These are phyloP conservation scores for Pezicula radicicola DNA, from an alignment of 2,329 filamentous ascomycete species.

Conservation along the genomic window DNA sequence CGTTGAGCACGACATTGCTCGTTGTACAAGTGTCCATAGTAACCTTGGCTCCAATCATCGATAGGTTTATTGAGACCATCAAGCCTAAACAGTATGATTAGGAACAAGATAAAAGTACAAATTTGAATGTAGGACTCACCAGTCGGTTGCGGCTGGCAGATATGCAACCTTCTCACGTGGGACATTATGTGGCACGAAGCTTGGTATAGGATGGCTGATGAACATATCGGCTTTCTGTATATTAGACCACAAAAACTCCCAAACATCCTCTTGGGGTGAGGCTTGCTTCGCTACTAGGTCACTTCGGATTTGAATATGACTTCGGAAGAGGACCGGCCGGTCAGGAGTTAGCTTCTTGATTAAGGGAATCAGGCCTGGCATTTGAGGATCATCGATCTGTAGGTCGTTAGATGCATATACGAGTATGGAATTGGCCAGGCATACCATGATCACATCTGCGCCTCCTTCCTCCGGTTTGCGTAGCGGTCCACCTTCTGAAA, in stretches of 20 bases:
- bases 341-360: slow-evolving; percentile 68
- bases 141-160: slow-evolving; percentile 79
- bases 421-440: slow-evolving; percentile 17
- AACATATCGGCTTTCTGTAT: slow-evolving; percentile 73
- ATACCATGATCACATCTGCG: slow-evolving; percentile 68
- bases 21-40: slow-evolving; percentile 75
- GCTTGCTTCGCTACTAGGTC: slow-evolving; percentile 64
- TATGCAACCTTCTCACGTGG: slow-evolving; percentile 66
- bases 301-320: slow-evolving; percentile 78
- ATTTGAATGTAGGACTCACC: slow-evolving; percentile 38
- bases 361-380: slow-evolving; percentile 74
- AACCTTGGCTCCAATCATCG: slow-evolving; percentile 65
- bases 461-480: slow-evolving; percentile 63
- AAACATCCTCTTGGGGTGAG: slow-evolving; percentile 69
- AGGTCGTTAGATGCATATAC: slow-evolving; percentile 3
- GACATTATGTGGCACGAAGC: slow-evolving; percentile 70
- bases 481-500: slow-evolving; percentile 64
- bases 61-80: slow-evolving; percentile 79
- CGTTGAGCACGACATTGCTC: slow-evolving; percentile 54
- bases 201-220: slow-evolving; percentile 75
- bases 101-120: not conserved
- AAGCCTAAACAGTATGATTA: slow-evolving; percentile 43
- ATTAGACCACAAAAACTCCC: slow-evolving; percentile 71
- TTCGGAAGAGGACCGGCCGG: slow-evolving; percentile 77
- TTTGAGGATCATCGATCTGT: slow-evolving; percentile 78